Base-by-base conservation (phyloP, 1,139 yeast genomes). In the Suhomyces choctaworum region DNA sequence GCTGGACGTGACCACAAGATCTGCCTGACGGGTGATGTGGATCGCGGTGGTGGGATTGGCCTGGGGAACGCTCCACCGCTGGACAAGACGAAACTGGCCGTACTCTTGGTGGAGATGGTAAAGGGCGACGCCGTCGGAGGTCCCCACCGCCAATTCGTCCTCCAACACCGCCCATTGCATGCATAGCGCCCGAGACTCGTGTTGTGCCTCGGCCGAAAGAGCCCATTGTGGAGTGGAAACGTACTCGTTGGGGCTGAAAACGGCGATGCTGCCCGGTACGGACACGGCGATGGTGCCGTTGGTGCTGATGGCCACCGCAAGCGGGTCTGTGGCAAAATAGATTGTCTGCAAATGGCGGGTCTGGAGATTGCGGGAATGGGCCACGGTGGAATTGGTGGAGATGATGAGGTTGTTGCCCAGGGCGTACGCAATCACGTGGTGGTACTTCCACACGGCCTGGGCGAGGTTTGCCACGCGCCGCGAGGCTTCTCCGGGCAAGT, bases 361-460 rank as follows among this genome's bases (percentile, higher is more conserved):
- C 7, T 29, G 29, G 11, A 22, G 7, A 22, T 20, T 24, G n/a
- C 30, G n/a, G 12, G 34, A n/a, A 7, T 12, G 14, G 22, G 28
- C 19, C 7, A 36, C 32, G 11, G 45, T 33, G 21, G 10, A 51
- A 21, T 51, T 47, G 25, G 58, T 51, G 23, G 55, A 52, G 11
- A 89, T 72, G 29, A 89, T 83, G 47, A 90, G 63, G 56, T 88
- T 89, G 60, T 89, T 88, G 1, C 96, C 97, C 2, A 96, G 86
- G 36, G 92, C 86, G 54, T 90, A 90, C 0, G 80, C 82, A 17
- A 85, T 63, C 7, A 89, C 61, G 37, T 80, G 75, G 42, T 78
- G 79, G 14, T 70, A 70, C 40, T 79, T 79, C 96, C 96, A 89
- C 37, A 65, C 62, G 5, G 72, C 75, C 46, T 82, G 85, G 40